phyloP scores from a whole-genome alignment of 805 yeast species.

The Schwanniomyces yamadae region DNA sequence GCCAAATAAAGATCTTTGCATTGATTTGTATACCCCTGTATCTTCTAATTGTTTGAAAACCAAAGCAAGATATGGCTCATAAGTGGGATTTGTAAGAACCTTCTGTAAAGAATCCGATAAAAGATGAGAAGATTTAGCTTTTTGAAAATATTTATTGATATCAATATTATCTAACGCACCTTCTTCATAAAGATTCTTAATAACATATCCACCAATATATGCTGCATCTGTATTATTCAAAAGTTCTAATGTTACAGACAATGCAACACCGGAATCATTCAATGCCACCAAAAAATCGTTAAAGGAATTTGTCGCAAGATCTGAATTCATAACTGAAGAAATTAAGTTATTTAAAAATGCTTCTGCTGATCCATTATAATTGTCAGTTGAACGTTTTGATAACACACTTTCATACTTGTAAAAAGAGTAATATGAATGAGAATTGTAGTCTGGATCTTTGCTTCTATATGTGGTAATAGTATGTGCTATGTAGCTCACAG shows the following conservation, averaged over 20 bases:
- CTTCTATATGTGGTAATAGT: conserved; percentile 26
- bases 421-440: conserved; percentile 10
- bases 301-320: conserved; percentile 19
- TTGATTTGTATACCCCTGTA: conserved; percentile 27
- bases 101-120: conserved; percentile 23
- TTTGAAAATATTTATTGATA: conserved; percentile 18
- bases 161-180: conserved; percentile 35
- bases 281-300: conserved; percentile 27
- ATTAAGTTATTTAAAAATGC: conserved; percentile 31
- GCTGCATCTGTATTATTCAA: conserved; percentile 23
- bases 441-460: conserved; percentile 21
- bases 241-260: conserved; percentile 24
- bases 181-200: conserved; percentile 24
- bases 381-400: conserved; percentile 7
- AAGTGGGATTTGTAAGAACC: conserved; percentile 26
- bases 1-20: conserved; percentile 16
- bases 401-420: conserved; percentile 2
- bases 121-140: conserved; percentile 21
- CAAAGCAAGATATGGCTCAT: conserved; percentile 32
- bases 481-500: conserved; percentile 30
- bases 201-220: conserved; percentile 21
- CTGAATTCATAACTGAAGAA: conserved; percentile 21
- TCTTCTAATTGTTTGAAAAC: conserved; percentile 30
- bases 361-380: conserved; percentile 29
- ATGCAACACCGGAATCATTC: conserved; percentile 28